phyloP scores from a whole-genome alignment of 1,284 basidiomycete species.

The Fistulinella staudtii region DNA sequence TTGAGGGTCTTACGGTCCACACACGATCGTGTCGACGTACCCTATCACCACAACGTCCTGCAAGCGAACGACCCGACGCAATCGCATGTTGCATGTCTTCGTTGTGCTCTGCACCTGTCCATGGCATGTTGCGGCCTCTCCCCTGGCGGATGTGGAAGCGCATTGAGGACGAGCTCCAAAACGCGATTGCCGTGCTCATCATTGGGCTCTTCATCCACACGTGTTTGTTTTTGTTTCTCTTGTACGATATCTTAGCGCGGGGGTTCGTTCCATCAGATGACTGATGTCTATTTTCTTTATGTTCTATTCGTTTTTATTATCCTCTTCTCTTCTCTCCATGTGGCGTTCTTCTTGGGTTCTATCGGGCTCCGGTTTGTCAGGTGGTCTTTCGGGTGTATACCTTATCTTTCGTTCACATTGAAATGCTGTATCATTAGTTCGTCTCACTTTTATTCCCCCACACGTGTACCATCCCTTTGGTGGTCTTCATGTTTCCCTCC shows the following conservation, averaged over 20 bases:
- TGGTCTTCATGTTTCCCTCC: no score
- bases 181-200: constrained; percentile 25
- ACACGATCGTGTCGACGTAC: constrained; percentile 17
- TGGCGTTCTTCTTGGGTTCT: constrained; percentile 7
- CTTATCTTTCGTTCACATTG: background rate
- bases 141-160: constrained; percentile 13
- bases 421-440: constrained; percentile 19
- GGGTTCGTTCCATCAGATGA: constrained; percentile 25
- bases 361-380: background rate
- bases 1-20: constrained; percentile 18
- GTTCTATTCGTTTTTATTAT: background rate
- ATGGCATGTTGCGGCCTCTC: constrained; percentile 7
- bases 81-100: background rate
- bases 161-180: constrained; percentile 29
- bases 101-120: background rate
- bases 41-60: background rate
- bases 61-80: background rate
- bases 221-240: constrained; percentile 28
- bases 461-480: background rate
- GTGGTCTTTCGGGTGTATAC: no score
- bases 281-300: constrained; percentile 7
- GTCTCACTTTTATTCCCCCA: background rate
- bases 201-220: constrained; percentile 26
- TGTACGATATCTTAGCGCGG: constrained; percentile 32
- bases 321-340: constrained; percentile 9